phyloP scores from a whole-genome alignment of 495 filamentous ascomycete genomes.

The Lindgomyces ingoldianus region DNA sequence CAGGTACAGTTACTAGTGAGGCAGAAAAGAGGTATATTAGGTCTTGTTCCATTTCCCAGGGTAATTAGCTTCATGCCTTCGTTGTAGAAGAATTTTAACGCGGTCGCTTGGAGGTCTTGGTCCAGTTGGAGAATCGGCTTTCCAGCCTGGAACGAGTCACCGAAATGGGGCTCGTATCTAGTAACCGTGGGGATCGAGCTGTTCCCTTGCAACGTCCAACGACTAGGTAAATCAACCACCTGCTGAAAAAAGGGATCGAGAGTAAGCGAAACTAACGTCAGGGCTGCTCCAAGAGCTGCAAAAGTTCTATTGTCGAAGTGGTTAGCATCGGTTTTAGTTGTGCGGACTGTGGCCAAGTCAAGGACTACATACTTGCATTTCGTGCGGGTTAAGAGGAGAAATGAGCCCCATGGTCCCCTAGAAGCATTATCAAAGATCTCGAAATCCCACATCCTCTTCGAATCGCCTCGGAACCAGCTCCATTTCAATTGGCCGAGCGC shows the following conservation, averaged over 20 bases:
- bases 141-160: not conserved
- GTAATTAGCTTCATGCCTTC: conserved; percentile 10
- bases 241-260: conserved; percentile 37
- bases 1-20: conserved; percentile 35
- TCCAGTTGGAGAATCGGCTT: not conserved
- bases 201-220: conserved; percentile 12
- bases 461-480: conserved; percentile 30
- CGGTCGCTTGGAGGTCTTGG: not conserved
- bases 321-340: not conserved
- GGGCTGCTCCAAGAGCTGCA: conserved; percentile 25
- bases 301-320: conserved; percentile 1
- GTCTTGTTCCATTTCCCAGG: conserved; percentile 20
- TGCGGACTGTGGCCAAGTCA: not conserved
- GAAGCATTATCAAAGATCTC: conserved; percentile 31
- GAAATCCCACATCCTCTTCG: conserved; percentile 36
- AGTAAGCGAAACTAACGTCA: conserved; percentile 29
- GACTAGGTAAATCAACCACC: conserved; percentile 27
- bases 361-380: conserved; percentile 16
- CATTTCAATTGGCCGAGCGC: conserved; percentile 36
- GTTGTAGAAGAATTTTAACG: conserved; percentile 14
- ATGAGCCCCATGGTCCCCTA: conserved; percentile 32
- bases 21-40: conserved; percentile 22
- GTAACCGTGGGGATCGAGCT: conserved; percentile 11
- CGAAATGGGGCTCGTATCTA: conserved; percentile 1
- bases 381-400: conserved; percentile 26